A percentile compares a stretch with the other conserved stretches of the same genome.
Evolutionary conservation across 1,284 basidiomycete genomes (phyloP).

Genomic region (Schizopora paradoxa): DNA sequence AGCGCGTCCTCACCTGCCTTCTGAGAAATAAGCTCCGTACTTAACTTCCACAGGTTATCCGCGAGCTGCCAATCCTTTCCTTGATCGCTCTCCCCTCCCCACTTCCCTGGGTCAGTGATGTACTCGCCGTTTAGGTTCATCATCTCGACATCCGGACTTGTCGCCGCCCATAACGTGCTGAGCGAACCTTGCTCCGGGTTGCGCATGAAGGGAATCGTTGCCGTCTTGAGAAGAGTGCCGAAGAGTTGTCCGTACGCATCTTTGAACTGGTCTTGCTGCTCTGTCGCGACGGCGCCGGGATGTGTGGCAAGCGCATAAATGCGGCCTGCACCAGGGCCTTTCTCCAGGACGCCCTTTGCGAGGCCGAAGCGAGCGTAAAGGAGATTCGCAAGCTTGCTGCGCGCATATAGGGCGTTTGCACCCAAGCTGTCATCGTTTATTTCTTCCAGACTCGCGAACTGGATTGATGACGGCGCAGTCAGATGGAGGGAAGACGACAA

Average conservation of each 20-base stretch:
- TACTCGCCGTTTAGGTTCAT: slow-evolving; percentile 36
- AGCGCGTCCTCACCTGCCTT: slow-evolving; percentile 32
- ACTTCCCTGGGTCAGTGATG: slow-evolving; percentile 33
- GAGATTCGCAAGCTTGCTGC: slow-evolving; percentile 40
- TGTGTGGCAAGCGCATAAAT: slow-evolving; percentile 36
- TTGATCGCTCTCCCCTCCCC: slow-evolving; percentile 32
- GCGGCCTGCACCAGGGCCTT: slow-evolving; percentile 25
- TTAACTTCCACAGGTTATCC: slow-evolving; percentile 36
- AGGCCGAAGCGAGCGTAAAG: slow-evolving; percentile 36
- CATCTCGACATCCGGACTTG: slow-evolving; percentile 33
- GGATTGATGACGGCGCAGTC: slow-evolving; percentile 29
- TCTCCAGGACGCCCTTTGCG: slow-evolving; percentile 33
- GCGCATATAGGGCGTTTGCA: slow-evolving; percentile 34
- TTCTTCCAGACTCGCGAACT: slow-evolving; percentile 36
- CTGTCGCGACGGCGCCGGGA: slow-evolving; percentile 39
- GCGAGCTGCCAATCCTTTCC: slow-evolving; percentile 33
- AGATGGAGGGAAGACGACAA: slow-evolving; percentile 39
- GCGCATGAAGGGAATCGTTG: slow-evolving; percentile 33
- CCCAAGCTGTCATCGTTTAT: slow-evolving; percentile 33
- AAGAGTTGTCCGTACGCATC: slow-evolving; percentile 33
- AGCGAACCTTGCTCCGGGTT: slow-evolving; percentile 32
- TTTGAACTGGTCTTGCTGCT: slow-evolving; percentile 39
- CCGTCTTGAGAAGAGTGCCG: slow-evolving; percentile 30
- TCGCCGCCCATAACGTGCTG: slow-evolving; percentile 33
- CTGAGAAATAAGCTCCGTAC: slow-evolving; percentile 30